Evolutionary conservation across 225 moss, liverwort and hornwort genomes (phyloP).

Genomic region (Pseudoscleropodium purum): DNA sequence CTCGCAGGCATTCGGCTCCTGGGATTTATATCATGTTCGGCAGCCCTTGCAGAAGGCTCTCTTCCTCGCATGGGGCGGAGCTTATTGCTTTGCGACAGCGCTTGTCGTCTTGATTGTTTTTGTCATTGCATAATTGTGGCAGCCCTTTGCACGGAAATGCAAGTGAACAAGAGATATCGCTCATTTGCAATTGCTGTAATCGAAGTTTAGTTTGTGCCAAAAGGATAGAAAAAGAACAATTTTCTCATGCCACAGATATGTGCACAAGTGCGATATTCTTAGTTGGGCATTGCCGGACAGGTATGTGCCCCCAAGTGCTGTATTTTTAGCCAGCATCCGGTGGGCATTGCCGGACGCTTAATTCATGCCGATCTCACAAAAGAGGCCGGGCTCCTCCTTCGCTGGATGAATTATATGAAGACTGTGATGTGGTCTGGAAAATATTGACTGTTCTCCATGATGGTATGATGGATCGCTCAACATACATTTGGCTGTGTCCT

Average conservation of each 20-base stretch:
- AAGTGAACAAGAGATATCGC: neutral
- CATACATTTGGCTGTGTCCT: neutral
- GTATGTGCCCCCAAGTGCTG: neutral
- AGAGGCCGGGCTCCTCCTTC: neutral
- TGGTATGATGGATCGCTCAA: neutral
- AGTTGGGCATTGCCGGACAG: neutral
- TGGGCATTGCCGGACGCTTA: neutral
- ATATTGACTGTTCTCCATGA: neutral
- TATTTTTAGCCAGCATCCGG: neutral
- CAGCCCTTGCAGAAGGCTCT: neutral
- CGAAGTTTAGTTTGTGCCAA: neutral
- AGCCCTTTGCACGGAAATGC: neutral
- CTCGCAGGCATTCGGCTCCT: neutral
- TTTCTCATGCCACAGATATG: neutral
- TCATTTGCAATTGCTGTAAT: neutral
- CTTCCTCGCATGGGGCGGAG: neutral
- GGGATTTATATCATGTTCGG: neutral
- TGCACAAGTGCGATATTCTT: neutral
- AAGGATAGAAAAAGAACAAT: neutral
- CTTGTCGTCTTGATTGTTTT: neutral
- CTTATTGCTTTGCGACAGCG: neutral
- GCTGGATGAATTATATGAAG: neutral
- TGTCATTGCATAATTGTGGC: neutral
- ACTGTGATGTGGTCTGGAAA: neutral
- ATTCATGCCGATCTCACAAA: neutral